phyloP scores from a whole-genome alignment of 148 eudicot species.

The Pouteria glomerata region DNA sequence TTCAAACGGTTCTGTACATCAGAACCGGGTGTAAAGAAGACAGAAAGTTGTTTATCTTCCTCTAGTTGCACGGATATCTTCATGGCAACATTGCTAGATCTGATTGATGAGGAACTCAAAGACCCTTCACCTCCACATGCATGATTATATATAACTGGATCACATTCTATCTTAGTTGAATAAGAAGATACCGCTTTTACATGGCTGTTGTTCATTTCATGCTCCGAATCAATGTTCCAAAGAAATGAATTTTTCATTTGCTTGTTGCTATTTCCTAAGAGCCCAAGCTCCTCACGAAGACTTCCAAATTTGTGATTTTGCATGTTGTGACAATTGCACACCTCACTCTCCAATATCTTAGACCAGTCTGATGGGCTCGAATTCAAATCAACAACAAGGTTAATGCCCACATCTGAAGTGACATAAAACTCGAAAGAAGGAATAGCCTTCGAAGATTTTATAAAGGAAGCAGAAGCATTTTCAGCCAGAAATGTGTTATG shows the following conservation, averaged over 20 bases:
- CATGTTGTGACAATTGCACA: slow-evolving; percentile 19
- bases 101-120: slow-evolving; percentile 3
- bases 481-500: slow-evolving; percentile 22
- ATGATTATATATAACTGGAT: slow-evolving; percentile 12
- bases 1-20: slow-evolving; percentile 9
- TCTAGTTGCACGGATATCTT: slow-evolving; percentile 11
- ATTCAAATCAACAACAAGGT: slow-evolving; percentile 50
- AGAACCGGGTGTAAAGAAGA: slow-evolving; percentile 18
- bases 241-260: slow-evolving; percentile 16
- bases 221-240: slow-evolving; percentile 15
- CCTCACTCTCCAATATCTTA: slow-evolving; percentile 28
- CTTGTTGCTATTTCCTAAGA: slow-evolving; percentile 14
- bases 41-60: slow-evolving; percentile 10
- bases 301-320: slow-evolving; percentile 23
- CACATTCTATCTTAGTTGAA: slow-evolving; percentile 15
- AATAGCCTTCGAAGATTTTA: slow-evolving; percentile 19
- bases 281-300: slow-evolving; percentile 29
- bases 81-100: slow-evolving; percentile 2
- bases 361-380: slow-evolving; percentile 43
- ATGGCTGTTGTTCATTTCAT: slow-evolving; percentile 11
- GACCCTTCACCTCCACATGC: slow-evolving; percentile 17
- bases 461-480: slow-evolving; percentile 26
- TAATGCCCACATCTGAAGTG: slow-evolving; percentile 40
- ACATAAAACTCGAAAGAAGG: slow-evolving; percentile 36
- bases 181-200: slow-evolving; percentile 22